Evolutionary conservation across 257 asterid genomes (phyloP), one percentile per base, ranked within the genome.

Genomic region (Misopates orontium): DNA sequence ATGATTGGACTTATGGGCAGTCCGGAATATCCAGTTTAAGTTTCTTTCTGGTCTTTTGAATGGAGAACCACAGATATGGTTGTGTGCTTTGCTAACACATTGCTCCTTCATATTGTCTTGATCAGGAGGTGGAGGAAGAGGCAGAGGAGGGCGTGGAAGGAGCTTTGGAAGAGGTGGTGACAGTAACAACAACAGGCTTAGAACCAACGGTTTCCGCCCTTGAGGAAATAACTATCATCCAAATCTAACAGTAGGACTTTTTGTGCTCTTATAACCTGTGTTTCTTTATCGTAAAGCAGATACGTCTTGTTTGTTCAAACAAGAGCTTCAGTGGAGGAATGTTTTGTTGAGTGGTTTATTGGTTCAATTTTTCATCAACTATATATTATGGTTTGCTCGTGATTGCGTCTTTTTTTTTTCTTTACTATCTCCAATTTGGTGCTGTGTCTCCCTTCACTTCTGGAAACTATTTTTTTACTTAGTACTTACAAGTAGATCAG

Each of bases 141-240:
- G 89, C n/a, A 64, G 86, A 72, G 81, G 84, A 20, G 80, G 89
- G 19, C 90, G 87, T 18, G 89, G 87, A 41, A 81, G 92, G 67
- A 56, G 69, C 39, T 78, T 40, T 8, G 90, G 78, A 17, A 71
- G 86, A 77, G 90, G 81, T 79, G 64, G 75, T 56, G 73, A 79
- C 47, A 68, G 61, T 59, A 69, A 69, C 44, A 58, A 59, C 70
- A 24, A 19, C 45, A 53, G 79, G 58, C 44, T 18, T 62, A 59
- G 70, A 67, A 60, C 73, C 63, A 69, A 83, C 42, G 87, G 84
- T 59, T 73, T 72, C 67, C 73, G 77, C 49, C 57, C 60, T 20
- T 79, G 77, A 78, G 56, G 68, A 48, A 55, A 47, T 39, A 21
- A 51, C 13, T 14, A 16, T 44, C 24, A 16, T 14, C 31, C 14